Conservation (phyloP, 352 stramenopile species). For the Phytophthora foliorum region DNA sequence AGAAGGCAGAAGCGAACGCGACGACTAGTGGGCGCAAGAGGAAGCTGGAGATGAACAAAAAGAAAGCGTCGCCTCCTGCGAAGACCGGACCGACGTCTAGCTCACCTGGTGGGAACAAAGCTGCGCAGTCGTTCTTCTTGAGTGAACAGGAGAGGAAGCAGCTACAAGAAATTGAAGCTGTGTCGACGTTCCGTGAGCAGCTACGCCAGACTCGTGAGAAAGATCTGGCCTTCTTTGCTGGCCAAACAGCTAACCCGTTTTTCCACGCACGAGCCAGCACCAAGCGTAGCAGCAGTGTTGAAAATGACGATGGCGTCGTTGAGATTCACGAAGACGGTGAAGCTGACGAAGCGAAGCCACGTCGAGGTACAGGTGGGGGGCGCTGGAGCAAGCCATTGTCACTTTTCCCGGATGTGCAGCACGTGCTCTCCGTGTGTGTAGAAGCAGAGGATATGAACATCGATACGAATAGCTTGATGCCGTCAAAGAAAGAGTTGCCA, state of each 20-base stretch:
- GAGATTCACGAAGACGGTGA: slow-evolving; percentile 38
- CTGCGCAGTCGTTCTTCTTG: slow-evolving; percentile 70
- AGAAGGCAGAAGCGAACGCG: slow-evolving; percentile 24
- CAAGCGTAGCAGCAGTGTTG: slow-evolving; percentile 34
- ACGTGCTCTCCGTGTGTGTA: slow-evolving; percentile 33
- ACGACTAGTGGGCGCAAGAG: slow-evolving; percentile 51
- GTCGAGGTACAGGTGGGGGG: slow-evolving; percentile 15
- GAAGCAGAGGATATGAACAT: slow-evolving; percentile 26
- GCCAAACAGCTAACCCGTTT: slow-evolving; percentile 69
- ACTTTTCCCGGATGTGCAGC: slow-evolving; percentile 59
- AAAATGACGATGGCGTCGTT: slow-evolving; percentile 33
- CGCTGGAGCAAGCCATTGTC: slow-evolving; percentile 53
- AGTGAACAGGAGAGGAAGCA: slow-evolving; percentile 73
- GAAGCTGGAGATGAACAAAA: slow-evolving; percentile 75
- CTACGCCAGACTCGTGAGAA: slow-evolving; percentile 72
- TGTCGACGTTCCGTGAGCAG: slow-evolving; percentile 71
- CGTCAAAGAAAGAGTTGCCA: slow-evolving; percentile 13
- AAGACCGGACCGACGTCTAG: slow-evolving; percentile 30
- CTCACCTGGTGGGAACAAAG: slow-evolving; percentile 32
- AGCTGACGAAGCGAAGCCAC: slow-evolving; percentile 19
- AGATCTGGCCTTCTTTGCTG: slow-evolving; percentile 77
- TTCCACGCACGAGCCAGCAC: slow-evolving; percentile 52
- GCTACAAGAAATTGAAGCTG: slow-evolving; percentile 74
- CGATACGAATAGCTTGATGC: slow-evolving; percentile 6
- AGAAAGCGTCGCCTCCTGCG: slow-evolving; percentile 42